Evolutionary conservation across 1,284 basidiomycete species (phyloP), one percentile per base, ranked within the genome.

Genomic region (Ustilago bromivora): DNA sequence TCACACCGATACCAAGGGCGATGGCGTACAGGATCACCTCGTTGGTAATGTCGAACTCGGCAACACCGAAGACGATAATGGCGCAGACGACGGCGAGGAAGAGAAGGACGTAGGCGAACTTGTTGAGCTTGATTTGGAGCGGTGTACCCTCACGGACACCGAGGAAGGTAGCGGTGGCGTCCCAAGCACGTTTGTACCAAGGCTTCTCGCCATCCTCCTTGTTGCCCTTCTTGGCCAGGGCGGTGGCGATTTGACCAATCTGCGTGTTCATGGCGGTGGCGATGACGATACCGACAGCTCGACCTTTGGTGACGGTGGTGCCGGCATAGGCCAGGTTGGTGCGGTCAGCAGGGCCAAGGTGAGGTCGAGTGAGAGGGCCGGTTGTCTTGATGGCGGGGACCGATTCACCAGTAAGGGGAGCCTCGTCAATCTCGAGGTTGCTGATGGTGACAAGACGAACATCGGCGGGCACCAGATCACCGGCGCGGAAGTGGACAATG

Each of bases 101-200:
- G 40, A 91, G 88, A 4, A 92, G 88, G n/a, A 90, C 83, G 76
- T 90, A 90, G 3, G 91, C 91, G 35, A 92, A 88, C 78, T 88
- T 90, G 82, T 88, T 88, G 66, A 90, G 87, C 84, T 90, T 91
- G 83, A 90, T 90, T 84, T 91, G 91, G 5, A 91, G 88, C 1
- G 90, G 91, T 0, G 90, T 91, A 7, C 88, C 89, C 31, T 88
- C 87, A 19, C 85, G 87, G 5, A 89, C 82, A 54, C 89, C 89
- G n/a, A 89, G 76, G 71, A 80, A 80, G 41, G 57, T 69, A 43
- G 81, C 80, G 38, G 62, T 71, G 31, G 76, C 49, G 40, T 80
- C 78, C 81, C 81, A 83, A 12, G 62, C 57, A 15, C 80, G 74
- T 55, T 70, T 68, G 57, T 71, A 76, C 65, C 67, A 78, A 38